Base-by-base conservation (phyloP, 805 yeast genomes). In the Candida ortonii region DNA sequence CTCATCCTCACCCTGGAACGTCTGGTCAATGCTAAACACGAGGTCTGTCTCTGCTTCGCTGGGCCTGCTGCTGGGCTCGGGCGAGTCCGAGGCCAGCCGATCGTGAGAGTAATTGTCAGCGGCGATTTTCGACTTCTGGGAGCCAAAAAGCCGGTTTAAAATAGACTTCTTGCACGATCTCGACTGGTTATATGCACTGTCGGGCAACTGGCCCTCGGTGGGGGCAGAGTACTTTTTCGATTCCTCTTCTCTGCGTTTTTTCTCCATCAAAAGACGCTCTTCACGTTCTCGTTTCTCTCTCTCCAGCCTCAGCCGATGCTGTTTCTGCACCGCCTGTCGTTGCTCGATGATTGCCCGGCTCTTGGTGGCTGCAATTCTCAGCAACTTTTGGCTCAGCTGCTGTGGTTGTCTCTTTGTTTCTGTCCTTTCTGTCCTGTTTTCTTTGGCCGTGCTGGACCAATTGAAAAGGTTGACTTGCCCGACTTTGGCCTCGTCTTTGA, bases 121-220 rank as follows among this genome's bases (percentile, higher is more conserved):
- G 0, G 62, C 50, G 20, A 57, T 56, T 22, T 52, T 56, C 15
- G 57, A 50, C 30, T 56, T 57, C 15, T 44, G 36, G 6, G 34
- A 15, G 2, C 57, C 52, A 32, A 57, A 57, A 8, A 57, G 21
- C 18, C 47, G 45, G 8, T 46, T 40, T 22, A 57, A 49, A 7
- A 57, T 39, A 4, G 53, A 43, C 15, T 41, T 50, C 25, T 45
- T 39, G 14, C 22, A 22, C 5, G 35, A 33, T 11, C 27, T 39
- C 3, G 25, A 35, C n/a, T 26, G 34, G 3, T 16, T 14, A 10
- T 22, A 16, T 4, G 31, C 16, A 6, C 19, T 6, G 22, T 19
- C 31, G n/a, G n/a, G n/a, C n/a, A n/a, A n/a, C n/a, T n/a, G n/a
- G n/a, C n/a, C n/a, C n/a, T n/a, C 28, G 6, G 3, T 14, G 13